Evolutionary conservation across 768 basidiomycete genomes (phyloP), one percentile per base, ranked within the genome.

Genomic region (Hortiboletus campestris): DNA sequence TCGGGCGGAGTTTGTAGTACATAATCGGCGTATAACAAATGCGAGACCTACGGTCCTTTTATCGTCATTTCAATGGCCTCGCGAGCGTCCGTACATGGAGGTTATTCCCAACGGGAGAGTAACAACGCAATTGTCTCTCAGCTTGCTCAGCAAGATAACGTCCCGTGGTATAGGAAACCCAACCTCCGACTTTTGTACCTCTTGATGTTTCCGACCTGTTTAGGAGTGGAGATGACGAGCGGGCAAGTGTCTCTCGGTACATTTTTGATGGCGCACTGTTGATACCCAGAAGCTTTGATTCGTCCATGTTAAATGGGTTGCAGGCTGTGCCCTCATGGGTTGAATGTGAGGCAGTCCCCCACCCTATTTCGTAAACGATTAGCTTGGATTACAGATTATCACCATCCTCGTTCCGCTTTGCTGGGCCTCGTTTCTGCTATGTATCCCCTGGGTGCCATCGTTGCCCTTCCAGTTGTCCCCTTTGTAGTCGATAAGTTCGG

Each of bases 231-330:
- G n/a, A 42, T 56, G 48, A 36, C 48, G 7, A 56, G 36, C 19
- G 53, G 57, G 57, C 19, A 46, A 46, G 53, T 29, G 14, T 22
- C 31, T 55, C 25, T 25, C 4, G 6, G 25, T 25, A 25, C 25
- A 25, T 25, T 6, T 25, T 25, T 25, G 4, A 25, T 25, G 25
- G 4, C 2, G 25, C 25, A 25, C 25, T 25, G 6, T 25, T 25
- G 25, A 25, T 25, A 25, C 25, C 4, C 25, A 25, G 25, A 25
- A 60, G 60, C 2, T 60, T 60, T 14, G 43, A 60, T 6, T 79
- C 81, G 0, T 81, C 82, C 6, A 84, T 84, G 83, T 75, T 84
- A 65, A 85, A 84, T 61, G 82, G 82, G 40, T 64, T 85, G 32
- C 83, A 85, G 63, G 80, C 82, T 0, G 83, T 85, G 13, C 68